These are phyloP conservation scores for Umbilicaria muhlenbergii DNA, from an alignment of 495 filamentous ascomycete species.

Conservation along the genomic window DNA sequence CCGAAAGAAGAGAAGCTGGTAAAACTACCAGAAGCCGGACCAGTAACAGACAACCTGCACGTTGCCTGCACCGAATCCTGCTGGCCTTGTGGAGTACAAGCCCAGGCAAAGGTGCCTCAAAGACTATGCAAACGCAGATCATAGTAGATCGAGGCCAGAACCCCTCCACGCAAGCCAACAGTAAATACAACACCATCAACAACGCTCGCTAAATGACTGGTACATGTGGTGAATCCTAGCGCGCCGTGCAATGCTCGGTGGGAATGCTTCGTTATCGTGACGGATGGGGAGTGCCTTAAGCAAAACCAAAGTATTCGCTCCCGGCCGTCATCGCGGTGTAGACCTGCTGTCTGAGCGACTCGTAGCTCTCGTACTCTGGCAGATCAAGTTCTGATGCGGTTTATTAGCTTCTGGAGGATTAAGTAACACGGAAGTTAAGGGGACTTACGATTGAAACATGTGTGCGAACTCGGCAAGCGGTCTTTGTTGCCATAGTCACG, in stretches of 20 bases:
- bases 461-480: conserved; percentile 88
- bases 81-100: neutral
- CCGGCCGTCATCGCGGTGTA: conserved; percentile 91
- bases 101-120: neutral
- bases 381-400: conserved; percentile 75
- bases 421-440: neutral
- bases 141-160: neutral
- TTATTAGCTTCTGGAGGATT: conserved; percentile 15
- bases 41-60: too few relatives aligned
- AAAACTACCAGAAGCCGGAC: too few relatives aligned
- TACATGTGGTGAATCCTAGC: too few relatives aligned
- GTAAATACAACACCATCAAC: too few relatives aligned
- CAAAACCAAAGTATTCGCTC: conserved; percentile 97
- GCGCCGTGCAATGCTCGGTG: too few relatives aligned
- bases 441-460: conserved; percentile 97
- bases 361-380: conserved; percentile 96
- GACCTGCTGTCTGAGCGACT: conserved; percentile 68
- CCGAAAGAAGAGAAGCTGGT: too few relatives aligned
- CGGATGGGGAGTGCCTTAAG: conserved; percentile 30
- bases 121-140: neutral
- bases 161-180: too few relatives aligned
- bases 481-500: conserved; percentile 97
- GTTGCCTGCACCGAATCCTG: too few relatives aligned
- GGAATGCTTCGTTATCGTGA: neutral
- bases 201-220: too few relatives aligned